A percentile compares a stretch with the other conserved stretches of the same genome.
Conservation (phyloP, 2,329 filamentous ascomycete species). For the Ophidiomyces ophidiicola region DNA sequence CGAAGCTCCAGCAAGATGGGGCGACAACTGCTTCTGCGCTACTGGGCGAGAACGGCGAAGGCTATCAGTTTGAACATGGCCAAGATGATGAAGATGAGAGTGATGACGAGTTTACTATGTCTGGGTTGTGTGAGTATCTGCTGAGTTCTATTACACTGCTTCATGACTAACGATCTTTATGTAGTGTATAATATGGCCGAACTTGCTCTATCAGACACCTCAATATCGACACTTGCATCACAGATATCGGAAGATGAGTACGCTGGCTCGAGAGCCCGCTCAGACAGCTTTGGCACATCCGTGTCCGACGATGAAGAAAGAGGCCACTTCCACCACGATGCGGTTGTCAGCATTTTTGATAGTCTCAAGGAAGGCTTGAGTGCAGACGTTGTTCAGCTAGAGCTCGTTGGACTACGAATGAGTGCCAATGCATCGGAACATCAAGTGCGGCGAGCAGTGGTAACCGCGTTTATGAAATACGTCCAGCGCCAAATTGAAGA, state of each 20-base stretch:
- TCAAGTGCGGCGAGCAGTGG: slow-evolving; percentile 76
- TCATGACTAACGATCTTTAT: not conserved
- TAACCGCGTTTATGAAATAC: slow-evolving; percentile 70
- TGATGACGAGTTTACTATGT: slow-evolving; percentile 51
- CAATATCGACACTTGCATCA: slow-evolving; percentile 54
- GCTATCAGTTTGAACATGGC: slow-evolving; percentile 53
- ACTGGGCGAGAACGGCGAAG: slow-evolving; percentile 48
- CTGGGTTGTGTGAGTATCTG: slow-evolving; percentile 11
- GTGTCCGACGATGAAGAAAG: slow-evolving; percentile 51
- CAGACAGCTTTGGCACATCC: slow-evolving; percentile 61
- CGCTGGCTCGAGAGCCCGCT: slow-evolving; percentile 42
- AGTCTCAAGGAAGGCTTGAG: slow-evolving; percentile 60
- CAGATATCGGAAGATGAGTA: slow-evolving; percentile 34
- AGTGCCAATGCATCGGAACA: slow-evolving; percentile 80
- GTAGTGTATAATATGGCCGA: slow-evolving; percentile 42
- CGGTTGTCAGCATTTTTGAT: slow-evolving; percentile 74
- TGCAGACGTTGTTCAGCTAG: slow-evolving; percentile 78
- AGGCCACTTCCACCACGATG: slow-evolving; percentile 71
- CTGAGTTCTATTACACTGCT: not conserved
- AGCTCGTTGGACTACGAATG: slow-evolving; percentile 87
- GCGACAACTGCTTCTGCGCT: slow-evolving; percentile 40
- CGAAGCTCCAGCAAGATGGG: slow-evolving; percentile 34
- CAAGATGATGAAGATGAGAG: slow-evolving; percentile 55
- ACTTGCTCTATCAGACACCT: slow-evolving; percentile 37
- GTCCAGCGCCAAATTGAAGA: slow-evolving; percentile 56